Base-by-base conservation (phyloP, 129 eudicot genomes). In the Artemisia argyi region DNA sequence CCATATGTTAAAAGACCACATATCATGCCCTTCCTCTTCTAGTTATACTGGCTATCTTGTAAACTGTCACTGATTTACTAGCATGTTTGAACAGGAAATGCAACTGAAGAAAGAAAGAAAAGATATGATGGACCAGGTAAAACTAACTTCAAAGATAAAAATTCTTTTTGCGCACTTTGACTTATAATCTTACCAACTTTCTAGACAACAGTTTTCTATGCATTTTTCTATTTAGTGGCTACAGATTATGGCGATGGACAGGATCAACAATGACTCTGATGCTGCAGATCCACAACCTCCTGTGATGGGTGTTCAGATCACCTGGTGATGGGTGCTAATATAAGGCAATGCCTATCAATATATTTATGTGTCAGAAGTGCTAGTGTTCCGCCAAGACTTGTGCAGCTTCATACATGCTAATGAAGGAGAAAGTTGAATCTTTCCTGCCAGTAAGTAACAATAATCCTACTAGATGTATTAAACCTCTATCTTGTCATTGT, bases 61-160 rank as follows among this genome's bases (percentile, higher is more conserved):
- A 44, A 15, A 46, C 68, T 16, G 12, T 17, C 48, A 49, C 61
- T 11, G 32, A 28, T n/a, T 28, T 60, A 49, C 48, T 42, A 60
- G 19, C 42, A 15, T 12, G 35, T 15, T 20, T 73, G 22, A 73
- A 49, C 78, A 73, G 78, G 71, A 73, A 30, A 63, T n/a, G 22
- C 24, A 63, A 14, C 78, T 73, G 63, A 73, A 73, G 64, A 73
- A 63, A 51, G 78, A 73, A 32, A 51, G 22, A 4, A 39, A 51
- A 12, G 7, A 7, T 7, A 51, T 62, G 44, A 63, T 73, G 64
- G 15, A 73, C 13, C 54, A 63, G 78, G 78, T 73, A 73, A 73
- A 28, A 35, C 19, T 32, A 32, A 58, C 26, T 46, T 24, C n/a
- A 57, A 0, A 14, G 14, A 71, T 9, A 18, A 57, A 17, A 57